A percentile compares a stretch with the other conserved stretches of the same genome.
phyloP scores from a whole-genome alignment of 2,329 filamentous ascomycete species.

The Zymoseptoria passerinii region DNA sequence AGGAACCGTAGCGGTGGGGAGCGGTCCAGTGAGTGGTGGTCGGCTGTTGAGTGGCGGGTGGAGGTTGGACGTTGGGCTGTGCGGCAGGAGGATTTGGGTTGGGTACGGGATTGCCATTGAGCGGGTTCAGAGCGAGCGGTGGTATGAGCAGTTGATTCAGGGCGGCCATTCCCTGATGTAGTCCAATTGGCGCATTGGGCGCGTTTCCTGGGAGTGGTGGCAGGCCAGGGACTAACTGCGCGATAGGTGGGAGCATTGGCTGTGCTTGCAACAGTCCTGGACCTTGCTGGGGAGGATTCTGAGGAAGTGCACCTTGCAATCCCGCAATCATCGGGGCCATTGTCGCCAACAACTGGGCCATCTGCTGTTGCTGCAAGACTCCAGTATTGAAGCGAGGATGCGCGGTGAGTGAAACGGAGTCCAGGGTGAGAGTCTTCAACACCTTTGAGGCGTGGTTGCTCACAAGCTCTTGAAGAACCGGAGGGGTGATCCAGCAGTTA shows the following conservation, averaged over 20 bases:
- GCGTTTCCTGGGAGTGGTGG: background rate
- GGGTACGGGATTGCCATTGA: background rate
- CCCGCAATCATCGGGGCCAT: background rate
- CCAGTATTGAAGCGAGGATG: conserved; percentile 23
- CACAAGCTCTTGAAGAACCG: conserved; percentile 47
- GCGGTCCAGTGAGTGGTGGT: conserved; percentile 28
- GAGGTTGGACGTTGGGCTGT: background rate
- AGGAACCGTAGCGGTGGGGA: conserved; percentile 38
- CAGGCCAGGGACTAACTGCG: background rate
- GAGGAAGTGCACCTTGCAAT: conserved; percentile 1
- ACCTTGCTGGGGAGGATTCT: background rate
- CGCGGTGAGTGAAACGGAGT: conserved; percentile 57
- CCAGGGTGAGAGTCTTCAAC: conserved; percentile 49
- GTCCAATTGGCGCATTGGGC: background rate
- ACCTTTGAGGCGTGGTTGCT: conserved; percentile 39
- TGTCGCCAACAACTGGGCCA: conserved; percentile 8
- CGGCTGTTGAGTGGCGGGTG: background rate
- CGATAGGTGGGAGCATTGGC: background rate
- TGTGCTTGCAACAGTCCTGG: background rate
- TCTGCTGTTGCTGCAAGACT: conserved; percentile 9
- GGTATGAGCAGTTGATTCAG: background rate
- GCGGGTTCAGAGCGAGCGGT: background rate
- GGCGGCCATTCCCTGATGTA: background rate
- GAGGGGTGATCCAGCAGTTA: conserved; percentile 61
- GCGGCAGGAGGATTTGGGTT: background rate